Evolutionary conservation across 176 grass and related monocot species (phyloP).

Genomic region (Aegilops sharonensis): DNA sequence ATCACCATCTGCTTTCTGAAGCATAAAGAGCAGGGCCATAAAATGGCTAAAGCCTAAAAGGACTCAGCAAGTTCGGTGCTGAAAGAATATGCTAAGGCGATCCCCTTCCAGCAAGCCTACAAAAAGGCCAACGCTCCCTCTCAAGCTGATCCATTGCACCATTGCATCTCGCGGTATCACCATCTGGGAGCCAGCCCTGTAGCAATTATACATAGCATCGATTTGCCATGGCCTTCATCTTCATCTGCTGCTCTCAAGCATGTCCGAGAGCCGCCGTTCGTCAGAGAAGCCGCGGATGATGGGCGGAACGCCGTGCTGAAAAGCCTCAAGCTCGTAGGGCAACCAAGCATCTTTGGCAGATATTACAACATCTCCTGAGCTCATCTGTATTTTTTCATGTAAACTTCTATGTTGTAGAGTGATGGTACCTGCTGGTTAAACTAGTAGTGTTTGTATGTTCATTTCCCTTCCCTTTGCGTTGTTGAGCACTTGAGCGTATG

Average conservation of each 20-base stretch:
- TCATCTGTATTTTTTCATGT: slow-evolving; percentile 6
- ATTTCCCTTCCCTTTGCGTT: neutral
- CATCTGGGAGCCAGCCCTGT: neutral
- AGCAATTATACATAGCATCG: no score
- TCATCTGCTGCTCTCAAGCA: neutral
- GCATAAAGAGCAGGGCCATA: slow-evolving; percentile 26
- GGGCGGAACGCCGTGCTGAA: neutral
- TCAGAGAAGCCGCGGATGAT: slow-evolving; percentile 18
- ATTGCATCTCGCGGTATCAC: neutral
- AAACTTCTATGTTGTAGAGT: neutral
- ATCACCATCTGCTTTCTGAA: slow-evolving; percentile 31
- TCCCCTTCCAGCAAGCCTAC: slow-evolving; percentile 47
- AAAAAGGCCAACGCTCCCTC: slow-evolving; percentile 31
- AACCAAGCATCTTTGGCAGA: slow-evolving; percentile 48
- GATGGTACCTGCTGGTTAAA: neutral
- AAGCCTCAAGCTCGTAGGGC: slow-evolving; percentile 38
- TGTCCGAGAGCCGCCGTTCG: no score
- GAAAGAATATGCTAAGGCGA: slow-evolving; percentile 44
- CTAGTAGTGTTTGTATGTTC: neutral
- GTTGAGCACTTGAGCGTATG: neutral
- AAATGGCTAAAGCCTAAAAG: slow-evolving; percentile 10
- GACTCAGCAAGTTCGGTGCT: slow-evolving; percentile 30
- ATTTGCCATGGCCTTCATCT: slow-evolving; percentile 15
- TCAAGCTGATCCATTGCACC: slow-evolving; percentile 18
- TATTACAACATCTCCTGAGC: neutral